These are phyloP conservation scores for Metschnikowia gelsemii DNA, from an alignment of 805 yeast species.

Conservation along the genomic window DNA sequence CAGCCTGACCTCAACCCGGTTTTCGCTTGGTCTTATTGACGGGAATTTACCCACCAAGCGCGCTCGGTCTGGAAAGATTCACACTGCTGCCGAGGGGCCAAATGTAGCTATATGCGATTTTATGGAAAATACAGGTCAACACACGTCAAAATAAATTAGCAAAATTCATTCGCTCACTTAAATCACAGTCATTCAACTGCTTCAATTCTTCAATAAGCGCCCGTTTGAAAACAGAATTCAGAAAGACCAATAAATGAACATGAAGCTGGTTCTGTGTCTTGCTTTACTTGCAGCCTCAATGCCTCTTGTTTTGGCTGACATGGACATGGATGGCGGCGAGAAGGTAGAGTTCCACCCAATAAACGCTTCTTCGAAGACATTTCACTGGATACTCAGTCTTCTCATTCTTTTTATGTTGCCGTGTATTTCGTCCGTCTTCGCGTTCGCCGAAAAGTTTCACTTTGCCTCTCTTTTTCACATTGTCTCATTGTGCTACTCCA, in stretches of 20 bases:
- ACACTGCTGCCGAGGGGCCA: not conserved
- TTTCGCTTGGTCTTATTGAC: too few species aligned
- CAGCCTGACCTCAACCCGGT: too few species aligned
- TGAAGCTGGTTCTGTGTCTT: conserved; percentile 1
- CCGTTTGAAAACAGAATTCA: too few species aligned
- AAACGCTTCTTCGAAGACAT: conserved; percentile 51
- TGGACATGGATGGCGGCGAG: conserved; percentile 31
- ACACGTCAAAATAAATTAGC: too few species aligned
- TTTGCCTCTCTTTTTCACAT: conserved; percentile 18
- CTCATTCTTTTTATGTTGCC: conserved; percentile 52
- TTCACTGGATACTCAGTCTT: conserved; percentile 64
- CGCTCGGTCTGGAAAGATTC: not conserved
- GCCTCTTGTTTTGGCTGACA: conserved; percentile 10
- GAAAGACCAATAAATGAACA: not conserved
- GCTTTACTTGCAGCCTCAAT: conserved; percentile 2
- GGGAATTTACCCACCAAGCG: not conserved
- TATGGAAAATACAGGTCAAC: too few species aligned
- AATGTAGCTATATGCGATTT: too few species aligned
- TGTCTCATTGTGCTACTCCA: conserved; percentile 39
- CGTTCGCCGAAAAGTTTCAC: conserved; percentile 52
- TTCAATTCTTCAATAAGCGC: too few species aligned
- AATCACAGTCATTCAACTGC: too few species aligned
- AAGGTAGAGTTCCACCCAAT: conserved; percentile 42
- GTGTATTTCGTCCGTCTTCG: conserved; percentile 52
- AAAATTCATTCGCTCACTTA: too few species aligned